Evolutionary conservation across 2,329 filamentous ascomycete genomes (phyloP), one percentile per base, ranked within the genome.

Genomic region (Colletotrichum shisoi): DNA sequence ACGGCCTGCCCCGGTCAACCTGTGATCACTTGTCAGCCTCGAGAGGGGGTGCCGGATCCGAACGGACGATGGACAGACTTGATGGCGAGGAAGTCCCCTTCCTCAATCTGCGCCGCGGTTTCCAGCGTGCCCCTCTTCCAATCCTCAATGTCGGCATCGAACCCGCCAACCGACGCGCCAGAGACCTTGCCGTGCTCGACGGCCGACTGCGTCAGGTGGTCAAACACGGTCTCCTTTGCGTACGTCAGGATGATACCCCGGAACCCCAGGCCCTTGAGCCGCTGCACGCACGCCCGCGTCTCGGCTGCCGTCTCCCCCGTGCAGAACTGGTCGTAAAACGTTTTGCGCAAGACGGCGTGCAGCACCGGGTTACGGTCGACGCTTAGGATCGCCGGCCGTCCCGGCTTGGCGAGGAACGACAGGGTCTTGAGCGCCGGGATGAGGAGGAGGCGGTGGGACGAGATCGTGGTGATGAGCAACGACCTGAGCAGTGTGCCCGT

Each of bases 231-330:
- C 60, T 79, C 78, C 11, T 75, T 76, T 2, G 84, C 84, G 67
- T 84, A 87, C 59, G 86, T 85, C 13, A 87, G 78, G 11, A 87
- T 85, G n/a, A 85, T 81, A 4, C 84, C 85, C 15, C 79, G 76
- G 71, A 85, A 87, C 0, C 85, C 85, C 56, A 86, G 77, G 8
- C 77, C 73, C 54, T 82, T 79, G 31, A 85, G 71, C n/a, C 79
- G 74, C 11, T 76, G 75, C 61, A 80, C 79, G 0, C 78, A 81
- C 19, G 72, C 73, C n/a, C 76, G 75, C 0, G 85, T 81, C 74
- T 86, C 81, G 0, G 75, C 72, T 13, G 76, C 75, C 31, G 79
- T 82, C 71, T 83, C 82, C 1, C 85, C 85, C 0, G 83, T 82
- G 69, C 85, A 87, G 74, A 87, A 87, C 62, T 87, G 85, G 44